A percentile compares a stretch with the other conserved stretches of the same genome.
Conservation (phyloP, 2,329 filamentous ascomycete species). For the Alternaria sp. region DNA sequence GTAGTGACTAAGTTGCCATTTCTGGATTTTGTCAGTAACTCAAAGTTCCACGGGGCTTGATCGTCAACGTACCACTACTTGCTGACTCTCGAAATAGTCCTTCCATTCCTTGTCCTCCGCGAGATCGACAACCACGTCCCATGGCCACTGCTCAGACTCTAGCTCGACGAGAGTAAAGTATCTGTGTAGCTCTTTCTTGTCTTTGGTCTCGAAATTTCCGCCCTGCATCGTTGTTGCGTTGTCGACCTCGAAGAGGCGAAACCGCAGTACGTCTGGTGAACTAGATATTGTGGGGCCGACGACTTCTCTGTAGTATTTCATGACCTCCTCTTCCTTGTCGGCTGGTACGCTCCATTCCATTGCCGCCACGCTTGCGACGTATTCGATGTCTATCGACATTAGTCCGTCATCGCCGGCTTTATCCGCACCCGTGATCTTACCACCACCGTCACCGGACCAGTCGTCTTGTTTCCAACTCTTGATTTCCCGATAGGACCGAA, state of each 20-base stretch:
- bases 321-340: slow-evolving; percentile 16
- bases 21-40: slow-evolving; percentile 12
- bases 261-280: slow-evolving; percentile 19
- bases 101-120: slow-evolving; percentile 16
- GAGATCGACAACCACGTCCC: slow-evolving; percentile 24
- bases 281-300: slow-evolving; percentile 15
- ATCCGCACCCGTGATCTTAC: slow-evolving; percentile 7
- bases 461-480: slow-evolving; percentile 20
- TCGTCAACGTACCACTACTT: slow-evolving; percentile 14
- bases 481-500: slow-evolving; percentile 18
- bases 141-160: slow-evolving; percentile 24
- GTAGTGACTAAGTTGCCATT: slow-evolving; percentile 23
- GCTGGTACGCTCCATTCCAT: slow-evolving; percentile 20
- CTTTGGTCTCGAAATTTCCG: slow-evolving; percentile 1
- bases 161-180: slow-evolving; percentile 21
- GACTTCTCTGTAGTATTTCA: slow-evolving; percentile 11
- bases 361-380: slow-evolving; percentile 16
- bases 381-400: slow-evolving; percentile 14
- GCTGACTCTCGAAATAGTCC: slow-evolving; percentile 18
- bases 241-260: slow-evolving; percentile 22
- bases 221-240: slow-evolving; percentile 10
- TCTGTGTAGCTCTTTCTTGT: slow-evolving; percentile 11
- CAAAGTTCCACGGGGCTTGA: background rate
- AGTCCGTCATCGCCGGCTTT: background rate
- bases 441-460: slow-evolving; percentile 14